Conservation (phyloP, 2,329 filamentous ascomycete genomes). For the Penicillium sp. region DNA sequence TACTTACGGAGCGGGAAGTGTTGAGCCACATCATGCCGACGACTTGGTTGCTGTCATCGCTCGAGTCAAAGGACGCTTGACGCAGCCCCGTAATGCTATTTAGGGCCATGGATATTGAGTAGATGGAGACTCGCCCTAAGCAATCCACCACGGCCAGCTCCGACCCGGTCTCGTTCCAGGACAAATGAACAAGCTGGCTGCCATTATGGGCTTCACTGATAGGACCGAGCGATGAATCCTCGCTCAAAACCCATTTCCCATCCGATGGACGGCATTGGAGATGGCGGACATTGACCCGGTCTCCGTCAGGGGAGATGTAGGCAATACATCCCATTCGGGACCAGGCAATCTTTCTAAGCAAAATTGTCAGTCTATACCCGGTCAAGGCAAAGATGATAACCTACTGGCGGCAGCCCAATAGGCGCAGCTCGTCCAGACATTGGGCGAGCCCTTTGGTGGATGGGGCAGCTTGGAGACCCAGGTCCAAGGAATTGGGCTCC, state of each 20-base stretch:
- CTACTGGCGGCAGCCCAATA: conserved; percentile 77
- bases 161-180: conserved; percentile 70
- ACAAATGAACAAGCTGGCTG: conserved; percentile 70
- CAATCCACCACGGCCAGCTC: conserved; percentile 82
- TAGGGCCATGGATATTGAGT: conserved; percentile 65
- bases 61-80: conserved; percentile 61
- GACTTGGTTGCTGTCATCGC: conserved; percentile 70
- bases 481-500: conserved; percentile 56
- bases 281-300: conserved; percentile 66
- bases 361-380: conserved; percentile 20
- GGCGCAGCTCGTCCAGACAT: conserved; percentile 70
- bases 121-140: conserved; percentile 69
- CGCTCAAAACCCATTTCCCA: conserved; percentile 71
- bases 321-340: conserved; percentile 83
- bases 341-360: conserved; percentile 71
- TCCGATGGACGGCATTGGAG: conserved; percentile 64
- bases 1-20: conserved; percentile 49
- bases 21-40: conserved; percentile 84
- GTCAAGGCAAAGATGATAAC: conserved; percentile 29
- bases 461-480: conserved; percentile 44
- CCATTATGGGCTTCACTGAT: conserved; percentile 59
- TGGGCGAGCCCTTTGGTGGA: conserved; percentile 64
- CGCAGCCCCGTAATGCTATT: conserved; percentile 65
- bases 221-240: conserved; percentile 61
- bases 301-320: conserved; percentile 68